phyloP scores from a whole-genome alignment of 768 basidiomycete species.

The Leccinum boreale region DNA sequence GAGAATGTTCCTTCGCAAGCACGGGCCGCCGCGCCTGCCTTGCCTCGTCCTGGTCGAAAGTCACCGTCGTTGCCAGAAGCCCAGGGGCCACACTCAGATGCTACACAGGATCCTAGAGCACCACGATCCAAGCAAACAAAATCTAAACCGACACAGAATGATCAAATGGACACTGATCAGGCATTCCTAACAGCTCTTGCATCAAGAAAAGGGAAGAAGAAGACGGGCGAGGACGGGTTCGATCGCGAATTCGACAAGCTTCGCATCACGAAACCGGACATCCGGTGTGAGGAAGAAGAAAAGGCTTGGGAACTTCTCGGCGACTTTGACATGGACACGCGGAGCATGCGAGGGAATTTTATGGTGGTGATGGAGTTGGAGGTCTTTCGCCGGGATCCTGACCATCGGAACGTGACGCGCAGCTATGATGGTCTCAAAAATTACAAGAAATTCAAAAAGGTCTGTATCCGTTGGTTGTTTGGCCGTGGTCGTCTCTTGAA shows the following conservation, averaged over 20 bases:
- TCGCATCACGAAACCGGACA: conserved; percentile 63
- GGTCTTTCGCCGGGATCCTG: conserved; percentile 37
- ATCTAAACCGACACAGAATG: background rate
- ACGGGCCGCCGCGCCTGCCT: background rate
- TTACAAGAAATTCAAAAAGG: conserved; percentile 80
- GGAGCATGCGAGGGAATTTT: conserved; percentile 66
- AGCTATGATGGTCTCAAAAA: conserved; percentile 47
- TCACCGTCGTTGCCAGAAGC: conserved; percentile 2
- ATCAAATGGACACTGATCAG: conserved; percentile 52
- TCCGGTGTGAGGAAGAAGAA: conserved; percentile 45
- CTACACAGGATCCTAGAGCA: conserved; percentile 27
- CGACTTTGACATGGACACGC: conserved; percentile 58
- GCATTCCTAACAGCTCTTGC: conserved; percentile 72
- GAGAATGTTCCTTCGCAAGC: conserved; percentile 25
- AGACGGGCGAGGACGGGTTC: conserved; percentile 57
- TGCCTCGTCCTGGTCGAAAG: background rate
- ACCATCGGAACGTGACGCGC: conserved; percentile 34
- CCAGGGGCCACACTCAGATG: background rate
- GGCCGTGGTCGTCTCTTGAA: conserved; percentile 7
- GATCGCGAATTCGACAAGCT: conserved; percentile 80
- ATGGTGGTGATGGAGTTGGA: conserved; percentile 75
- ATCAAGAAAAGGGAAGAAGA: conserved; percentile 67
- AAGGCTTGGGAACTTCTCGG: conserved; percentile 59
- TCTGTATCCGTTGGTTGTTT: conserved; percentile 24
- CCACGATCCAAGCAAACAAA: conserved; percentile 8